phyloP scores from a whole-genome alignment of 257 asterid species.

The Solanum arcanum region DNA sequence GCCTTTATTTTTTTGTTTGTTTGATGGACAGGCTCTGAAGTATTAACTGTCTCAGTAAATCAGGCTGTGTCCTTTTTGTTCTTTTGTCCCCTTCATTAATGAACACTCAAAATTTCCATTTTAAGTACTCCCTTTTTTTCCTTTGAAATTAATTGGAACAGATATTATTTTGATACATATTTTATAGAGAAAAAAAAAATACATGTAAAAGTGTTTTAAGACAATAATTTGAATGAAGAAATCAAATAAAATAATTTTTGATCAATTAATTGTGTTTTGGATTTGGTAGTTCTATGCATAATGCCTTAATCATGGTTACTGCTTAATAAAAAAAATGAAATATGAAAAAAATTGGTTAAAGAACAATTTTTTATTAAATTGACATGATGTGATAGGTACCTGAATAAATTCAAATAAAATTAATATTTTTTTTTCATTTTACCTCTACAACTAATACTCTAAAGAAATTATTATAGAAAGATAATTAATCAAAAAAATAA shows the following conservation, averaged over 20 bases:
- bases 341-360: background rate
- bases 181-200: background rate
- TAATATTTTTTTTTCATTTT: no score
- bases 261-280: background rate
- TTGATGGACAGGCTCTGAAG: background rate
- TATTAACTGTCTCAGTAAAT: background rate
- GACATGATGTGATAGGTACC: background rate
- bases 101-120: background rate
- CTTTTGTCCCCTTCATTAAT: background rate
- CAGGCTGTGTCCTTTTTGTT: background rate
- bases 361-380: background rate
- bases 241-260: background rate
- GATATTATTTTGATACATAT: background rate
- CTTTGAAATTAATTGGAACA: background rate
- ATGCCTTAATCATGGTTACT: background rate
- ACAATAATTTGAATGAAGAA: background rate
- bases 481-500: no score
- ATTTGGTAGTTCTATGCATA: background rate
- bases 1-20: background rate
- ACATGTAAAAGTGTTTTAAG: background rate
- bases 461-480: no score
- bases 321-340: background rate
- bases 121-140: background rate
- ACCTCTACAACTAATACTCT: no score
- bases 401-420: background rate